These are phyloP conservation scores for Yarrowia sp. DNA, from an alignment of 805 yeast species.

Conservation along the genomic window DNA sequence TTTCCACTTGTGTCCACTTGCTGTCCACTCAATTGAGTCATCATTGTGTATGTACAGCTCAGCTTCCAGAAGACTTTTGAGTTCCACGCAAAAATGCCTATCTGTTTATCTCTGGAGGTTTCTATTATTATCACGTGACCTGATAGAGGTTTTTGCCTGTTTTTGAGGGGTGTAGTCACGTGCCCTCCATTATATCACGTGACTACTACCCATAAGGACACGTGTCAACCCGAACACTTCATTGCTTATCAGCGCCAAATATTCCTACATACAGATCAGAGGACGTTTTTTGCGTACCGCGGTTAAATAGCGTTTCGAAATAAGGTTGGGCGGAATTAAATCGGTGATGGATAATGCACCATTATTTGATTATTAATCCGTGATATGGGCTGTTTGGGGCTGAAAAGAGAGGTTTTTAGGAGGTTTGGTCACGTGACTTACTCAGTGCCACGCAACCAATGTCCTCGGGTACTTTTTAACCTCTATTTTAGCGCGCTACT, in stretches of 20 bases:
- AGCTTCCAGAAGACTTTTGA: not conserved
- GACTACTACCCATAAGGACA: not conserved
- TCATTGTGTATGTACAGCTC: not conserved
- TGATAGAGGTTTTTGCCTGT: no score
- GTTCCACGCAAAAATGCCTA: not conserved
- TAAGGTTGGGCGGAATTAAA: slow-evolving; percentile 3
- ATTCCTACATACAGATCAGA: not conserved
- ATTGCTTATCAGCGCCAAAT: slow-evolving; percentile 21
- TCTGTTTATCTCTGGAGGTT: no score
- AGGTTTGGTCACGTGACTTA: no score
- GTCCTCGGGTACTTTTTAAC: no score
- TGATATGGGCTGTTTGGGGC: no score
- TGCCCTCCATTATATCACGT: not conserved
- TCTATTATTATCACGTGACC: no score
- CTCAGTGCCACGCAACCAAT: no score
- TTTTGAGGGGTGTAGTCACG: not conserved
- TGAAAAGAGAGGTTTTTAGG: no score
- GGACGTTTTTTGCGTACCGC: not conserved
- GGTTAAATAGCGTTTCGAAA: not conserved
- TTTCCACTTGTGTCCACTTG: no score
- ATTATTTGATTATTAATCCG: not conserved
- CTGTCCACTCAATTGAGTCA: not conserved
- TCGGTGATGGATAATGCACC: slow-evolving; percentile 12
- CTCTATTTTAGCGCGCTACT: not conserved
- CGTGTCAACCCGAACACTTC: no score